Base-by-base conservation (phyloP, 2,329 filamentous ascomycete genomes). In the Fusarium udum region DNA sequence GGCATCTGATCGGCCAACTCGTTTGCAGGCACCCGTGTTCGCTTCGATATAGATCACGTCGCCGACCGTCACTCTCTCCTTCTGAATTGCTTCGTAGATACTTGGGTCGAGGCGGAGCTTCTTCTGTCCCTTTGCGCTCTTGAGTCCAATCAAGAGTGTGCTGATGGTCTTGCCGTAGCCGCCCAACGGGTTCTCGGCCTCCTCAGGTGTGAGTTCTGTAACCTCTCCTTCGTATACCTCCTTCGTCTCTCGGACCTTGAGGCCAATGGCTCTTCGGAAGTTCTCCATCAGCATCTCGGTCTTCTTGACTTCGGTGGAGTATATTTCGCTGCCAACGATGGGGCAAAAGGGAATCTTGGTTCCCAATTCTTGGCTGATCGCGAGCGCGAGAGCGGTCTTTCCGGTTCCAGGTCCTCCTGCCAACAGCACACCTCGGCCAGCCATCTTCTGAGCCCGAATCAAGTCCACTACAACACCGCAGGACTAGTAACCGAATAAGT, bases 1-100 rank as follows among this genome's bases (percentile, higher is more conserved):
- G 34, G 96, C 96, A 82, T 99, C 96, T 51, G 94, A 97, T 79
- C 96, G 90, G 58, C 96, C 96, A 16, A 99, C 96, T 78, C 96
- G 91, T 87, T 99, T 99, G 86, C 97, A 97, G 53, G 96, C 95
- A 73, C 96, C 96, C 18, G 96, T 99, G 85, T 99, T 99, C 75
- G 96, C 95, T 87, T 99, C 96, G 76, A 99, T 98, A 86, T 99
- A 99, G 82, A 99, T 94, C 79, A 99, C 96, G 82, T 99, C 96
- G 81, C 96, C 96, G 49, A 98, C 92, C 6, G 95, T 93, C 46
- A 99, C 96, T 73, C 95, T 90, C 88, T 99, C 96, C 86, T 98
- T 98, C 82, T 98, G 96, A 78, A 99, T 98, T 7, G 96, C 96
- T 85, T 99, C 96, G 87, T 98, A 99, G 84, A 99, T 98, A 84